A percentile compares a stretch with the other conserved stretches of the same genome.
Evolutionary conservation across 1,284 basidiomycete species (phyloP).

Genomic region (Trametes hirsuta): DNA sequence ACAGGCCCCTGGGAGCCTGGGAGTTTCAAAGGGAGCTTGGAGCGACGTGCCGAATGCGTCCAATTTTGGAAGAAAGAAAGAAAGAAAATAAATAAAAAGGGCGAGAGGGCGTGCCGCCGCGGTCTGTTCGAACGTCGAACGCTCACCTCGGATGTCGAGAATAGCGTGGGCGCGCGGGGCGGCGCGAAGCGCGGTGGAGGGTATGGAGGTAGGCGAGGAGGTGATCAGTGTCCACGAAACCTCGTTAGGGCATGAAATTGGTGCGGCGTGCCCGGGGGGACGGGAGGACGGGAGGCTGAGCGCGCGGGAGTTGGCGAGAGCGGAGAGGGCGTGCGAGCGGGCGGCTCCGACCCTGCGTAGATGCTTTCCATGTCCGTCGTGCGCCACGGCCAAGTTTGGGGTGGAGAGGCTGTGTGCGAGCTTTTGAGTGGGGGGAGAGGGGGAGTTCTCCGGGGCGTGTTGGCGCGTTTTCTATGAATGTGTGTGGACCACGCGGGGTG

Average conservation of each 20-base stretch:
- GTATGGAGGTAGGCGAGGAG: neutral
- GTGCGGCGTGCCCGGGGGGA: slow-evolving; percentile 15
- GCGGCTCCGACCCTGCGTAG: neutral
- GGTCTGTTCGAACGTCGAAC: neutral
- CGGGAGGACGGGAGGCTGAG: neutral
- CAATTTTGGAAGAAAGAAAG: slow-evolving; percentile 1
- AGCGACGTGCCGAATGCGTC: slow-evolving; percentile 16
- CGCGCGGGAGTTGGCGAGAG: slow-evolving; percentile 13
- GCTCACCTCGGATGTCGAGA: slow-evolving; percentile 14
- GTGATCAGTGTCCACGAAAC: slow-evolving; percentile 19
- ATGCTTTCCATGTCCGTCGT: slow-evolving; percentile 2
- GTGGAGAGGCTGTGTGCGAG: neutral
- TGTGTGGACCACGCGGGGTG: neutral
- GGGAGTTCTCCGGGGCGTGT: slow-evolving; percentile 6
- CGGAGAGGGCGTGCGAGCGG: slow-evolving; percentile 18
- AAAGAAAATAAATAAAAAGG: neutral
- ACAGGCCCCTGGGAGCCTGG: slow-evolving; percentile 14
- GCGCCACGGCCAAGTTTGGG: neutral
- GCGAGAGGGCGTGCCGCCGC: neutral
- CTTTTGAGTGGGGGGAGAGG: neutral
- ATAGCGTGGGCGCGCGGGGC: slow-evolving; percentile 2
- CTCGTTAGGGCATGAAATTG: slow-evolving; percentile 17
- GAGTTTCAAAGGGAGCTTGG: neutral
- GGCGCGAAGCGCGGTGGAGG: slow-evolving; percentile 2
- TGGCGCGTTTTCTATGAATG: slow-evolving; percentile 9